These are phyloP conservation scores for Ceriops tagal DNA, from an alignment of 345 rosid species.

Conservation along the genomic window DNA sequence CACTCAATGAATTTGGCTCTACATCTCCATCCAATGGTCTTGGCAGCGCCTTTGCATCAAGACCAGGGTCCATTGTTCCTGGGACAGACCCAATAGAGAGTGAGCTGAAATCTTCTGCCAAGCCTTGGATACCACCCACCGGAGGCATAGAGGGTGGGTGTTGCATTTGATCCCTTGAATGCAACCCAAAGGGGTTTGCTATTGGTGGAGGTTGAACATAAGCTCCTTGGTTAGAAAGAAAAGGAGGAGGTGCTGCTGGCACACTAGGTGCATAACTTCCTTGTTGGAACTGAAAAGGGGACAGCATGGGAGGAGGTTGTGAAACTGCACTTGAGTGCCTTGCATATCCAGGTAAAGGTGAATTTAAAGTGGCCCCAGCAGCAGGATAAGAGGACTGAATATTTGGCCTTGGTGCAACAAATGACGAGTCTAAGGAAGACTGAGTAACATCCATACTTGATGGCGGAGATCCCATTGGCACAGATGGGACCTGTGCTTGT, in stretches of 20 bases:
- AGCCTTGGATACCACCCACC: conserved; percentile 57
- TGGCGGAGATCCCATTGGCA: conserved; percentile 60
- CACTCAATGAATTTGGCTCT: conserved; percentile 64
- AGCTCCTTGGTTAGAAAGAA: conserved; percentile 51
- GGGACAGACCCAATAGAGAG: conserved; percentile 71
- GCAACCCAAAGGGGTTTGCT: conserved; percentile 38
- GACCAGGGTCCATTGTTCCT: conserved; percentile 73
- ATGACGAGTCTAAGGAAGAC: conserved; percentile 33
- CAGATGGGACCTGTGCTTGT: conserved; percentile 46
- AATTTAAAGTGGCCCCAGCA: conserved; percentile 33
- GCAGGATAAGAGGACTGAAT: conserved; percentile 53
- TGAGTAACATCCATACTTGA: conserved; percentile 37
- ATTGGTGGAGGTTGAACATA: conserved; percentile 43
- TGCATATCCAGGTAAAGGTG: conserved; percentile 61
- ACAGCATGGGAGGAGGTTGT: conserved; percentile 46
- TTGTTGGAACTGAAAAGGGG: conserved; percentile 51
- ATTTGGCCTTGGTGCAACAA: conserved; percentile 38
- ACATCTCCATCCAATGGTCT: conserved; percentile 95
- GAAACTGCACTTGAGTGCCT: conserved; percentile 43
- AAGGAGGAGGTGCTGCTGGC: conserved; percentile 42
- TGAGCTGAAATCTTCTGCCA: conserved; percentile 83
- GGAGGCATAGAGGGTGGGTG: conserved; percentile 63
- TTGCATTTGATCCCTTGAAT: conserved; percentile 52
- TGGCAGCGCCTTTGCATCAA: conserved; percentile 75
- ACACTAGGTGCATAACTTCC: conserved; percentile 45